Evolutionary conservation across 2,329 filamentous ascomycete species (phyloP), one percentile per base, ranked within the genome.

Genomic region (Talaromyces sp.): DNA sequence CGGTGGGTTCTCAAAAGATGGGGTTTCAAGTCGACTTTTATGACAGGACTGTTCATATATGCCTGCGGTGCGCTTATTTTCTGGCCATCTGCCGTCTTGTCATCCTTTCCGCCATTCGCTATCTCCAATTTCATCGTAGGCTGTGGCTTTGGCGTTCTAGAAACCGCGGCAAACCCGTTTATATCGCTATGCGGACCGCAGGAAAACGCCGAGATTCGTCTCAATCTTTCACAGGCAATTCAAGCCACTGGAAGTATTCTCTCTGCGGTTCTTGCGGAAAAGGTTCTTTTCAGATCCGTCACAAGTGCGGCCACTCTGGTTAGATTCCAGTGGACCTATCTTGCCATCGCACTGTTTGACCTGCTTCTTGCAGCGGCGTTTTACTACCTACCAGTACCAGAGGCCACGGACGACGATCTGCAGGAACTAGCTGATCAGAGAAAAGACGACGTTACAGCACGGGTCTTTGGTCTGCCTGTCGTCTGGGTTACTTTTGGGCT

Each of bases 61-160:
- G 85, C 84, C n/a, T 85, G 83, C 65, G 86, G 86, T 3, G 82
- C 84, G 0, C 74, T 88, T 11, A 79, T 88, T 16, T 89, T 88
- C 75, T 89, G 86, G 86, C 86, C 87, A 0, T 87, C 86, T 3
- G 86, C 86, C 2, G 86, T 88, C 1, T 75, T 88, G 35, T 84
- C 83, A 0, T 88, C 85, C 0, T 88, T 86, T 64, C 79, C 82
- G 1, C 85, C 86, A 0, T 88, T 88, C 66, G 75, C 87, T 2
- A 75, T 88, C 22, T 87, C 86, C 2, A 88, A 88, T 67, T 86
- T 88, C 70, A 85, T 89, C 64, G 84, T 87, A 2, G 86, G 85
- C 0, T 79, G 84, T 27, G 86, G 87, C 0, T 77, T 89, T 11
- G 85, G 85, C 0, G 85, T 85, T 10, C 73, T 89, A 39, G 86